These are phyloP conservation scores for Allomyces arbusculus DNA, from an alignment of 192 early-diverging fungal genomes.

Conservation along the genomic window DNA sequence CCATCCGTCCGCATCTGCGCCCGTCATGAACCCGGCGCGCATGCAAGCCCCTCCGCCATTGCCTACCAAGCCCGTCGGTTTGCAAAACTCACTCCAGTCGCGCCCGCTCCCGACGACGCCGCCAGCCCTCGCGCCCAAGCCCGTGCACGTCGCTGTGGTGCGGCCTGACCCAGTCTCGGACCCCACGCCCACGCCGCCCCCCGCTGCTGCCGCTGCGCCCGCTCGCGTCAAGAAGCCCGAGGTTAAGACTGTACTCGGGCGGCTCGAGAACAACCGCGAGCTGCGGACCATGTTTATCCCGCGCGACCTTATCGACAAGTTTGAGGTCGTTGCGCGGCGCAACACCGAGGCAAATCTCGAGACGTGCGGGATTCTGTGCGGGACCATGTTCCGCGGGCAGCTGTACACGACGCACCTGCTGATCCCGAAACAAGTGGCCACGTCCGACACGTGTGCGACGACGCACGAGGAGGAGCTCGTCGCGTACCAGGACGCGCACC, in stretches of 20 bases:
- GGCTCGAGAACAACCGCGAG: conserved; percentile 32
- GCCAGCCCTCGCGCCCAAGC: too few relatives aligned
- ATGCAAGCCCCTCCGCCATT: conserved; percentile 1
- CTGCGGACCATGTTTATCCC: conserved; percentile 49
- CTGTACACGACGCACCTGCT: conserved; percentile 52
- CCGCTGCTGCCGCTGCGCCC: too few relatives aligned
- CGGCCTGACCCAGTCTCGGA: too few relatives aligned
- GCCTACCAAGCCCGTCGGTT: conserved; percentile 4
- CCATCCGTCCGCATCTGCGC: too few relatives aligned
- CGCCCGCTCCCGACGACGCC: too few relatives aligned
- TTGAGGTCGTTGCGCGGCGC: conserved; percentile 40
- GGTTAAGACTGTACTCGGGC: not conserved
- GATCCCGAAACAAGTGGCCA: conserved; percentile 75
- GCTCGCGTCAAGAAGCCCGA: too few relatives aligned
- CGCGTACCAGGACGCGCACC: conserved; percentile 45
- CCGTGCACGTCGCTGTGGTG: too few relatives aligned
- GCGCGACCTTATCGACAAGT: conserved; percentile 37
- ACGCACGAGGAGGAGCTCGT: conserved; percentile 69
- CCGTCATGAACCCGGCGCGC: not conserved
- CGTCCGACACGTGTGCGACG: conserved; percentile 65
- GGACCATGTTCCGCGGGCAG: conserved; percentile 32
- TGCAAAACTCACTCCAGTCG: not conserved
- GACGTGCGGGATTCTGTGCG: conserved; percentile 71
- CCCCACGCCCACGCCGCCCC: too few relatives aligned
- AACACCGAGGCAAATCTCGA: conserved; percentile 68